These are phyloP conservation scores for Aspergillus steynii DNA, from an alignment of 495 filamentous ascomycete species.

Conservation along the genomic window DNA sequence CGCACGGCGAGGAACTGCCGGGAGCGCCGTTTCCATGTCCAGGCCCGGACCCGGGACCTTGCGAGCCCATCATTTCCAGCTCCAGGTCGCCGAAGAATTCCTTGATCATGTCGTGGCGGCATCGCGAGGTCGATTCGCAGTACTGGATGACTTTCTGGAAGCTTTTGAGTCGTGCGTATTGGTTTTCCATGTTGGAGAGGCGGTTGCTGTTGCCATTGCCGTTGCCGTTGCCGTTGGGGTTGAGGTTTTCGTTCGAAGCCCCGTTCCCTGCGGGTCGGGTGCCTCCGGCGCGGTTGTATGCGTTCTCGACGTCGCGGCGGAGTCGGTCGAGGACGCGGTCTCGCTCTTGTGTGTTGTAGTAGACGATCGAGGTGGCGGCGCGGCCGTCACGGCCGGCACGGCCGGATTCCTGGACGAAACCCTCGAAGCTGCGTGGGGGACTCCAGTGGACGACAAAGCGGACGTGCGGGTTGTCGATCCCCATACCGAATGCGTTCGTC, in stretches of 20 bases:
- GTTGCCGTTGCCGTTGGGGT: slow-evolving; percentile 3
- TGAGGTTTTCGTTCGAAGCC: neutral
- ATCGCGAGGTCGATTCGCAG: slow-evolving; percentile 72
- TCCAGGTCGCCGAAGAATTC: slow-evolving; percentile 76
- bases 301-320: slow-evolving; percentile 35
- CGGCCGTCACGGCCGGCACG: slow-evolving; percentile 88
- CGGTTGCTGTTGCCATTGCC: slow-evolving; percentile 19
- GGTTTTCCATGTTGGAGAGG: slow-evolving; percentile 30
- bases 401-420: slow-evolving; percentile 94
- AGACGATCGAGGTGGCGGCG: slow-evolving; percentile 80
- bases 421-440: slow-evolving; percentile 88
- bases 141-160: slow-evolving; percentile 68
- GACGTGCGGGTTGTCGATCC: slow-evolving; percentile 92
- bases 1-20: slow-evolving; percentile 52
- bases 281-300: slow-evolving; percentile 34
- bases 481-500: slow-evolving; percentile 96
- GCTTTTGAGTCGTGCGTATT: slow-evolving; percentile 43
- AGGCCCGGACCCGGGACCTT: slow-evolving; percentile 22
- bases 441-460: slow-evolving; percentile 94
- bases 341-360: slow-evolving; percentile 82
- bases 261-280: slow-evolving; percentile 3
- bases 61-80: slow-evolving; percentile 42
- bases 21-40: neutral
- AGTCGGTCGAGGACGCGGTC: slow-evolving; percentile 66
- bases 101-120: slow-evolving; percentile 75